phyloP scores from a whole-genome alignment of 2,329 filamentous ascomycete genomes.

The Dothideomycetes sp. region DNA sequence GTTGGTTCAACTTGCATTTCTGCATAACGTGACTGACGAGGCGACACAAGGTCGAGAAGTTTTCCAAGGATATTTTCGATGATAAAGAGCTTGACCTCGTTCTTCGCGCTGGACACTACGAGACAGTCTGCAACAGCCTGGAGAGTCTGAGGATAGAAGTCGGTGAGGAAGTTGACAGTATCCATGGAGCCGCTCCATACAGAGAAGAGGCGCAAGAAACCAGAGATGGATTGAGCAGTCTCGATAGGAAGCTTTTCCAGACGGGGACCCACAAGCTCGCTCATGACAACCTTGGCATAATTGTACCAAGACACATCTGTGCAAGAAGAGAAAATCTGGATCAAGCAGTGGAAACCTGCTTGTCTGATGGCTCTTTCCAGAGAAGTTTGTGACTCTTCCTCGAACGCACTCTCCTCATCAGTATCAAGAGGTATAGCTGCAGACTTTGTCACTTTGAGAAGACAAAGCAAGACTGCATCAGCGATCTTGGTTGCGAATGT shows the following conservation, averaged over 20 bases:
- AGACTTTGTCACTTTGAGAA: slow-evolving; percentile 56
- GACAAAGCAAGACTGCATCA: slow-evolving; percentile 71
- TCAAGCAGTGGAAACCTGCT: slow-evolving; percentile 72
- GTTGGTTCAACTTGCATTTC: slow-evolving; percentile 5
- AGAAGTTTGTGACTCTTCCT: slow-evolving; percentile 36
- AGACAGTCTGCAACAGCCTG: slow-evolving; percentile 64
- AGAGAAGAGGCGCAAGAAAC: slow-evolving; percentile 67
- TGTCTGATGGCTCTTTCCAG: slow-evolving; percentile 59
- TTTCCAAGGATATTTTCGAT: slow-evolving; percentile 64
- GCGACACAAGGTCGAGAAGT: slow-evolving; percentile 44
- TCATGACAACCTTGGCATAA: slow-evolving; percentile 62
- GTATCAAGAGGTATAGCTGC: slow-evolving; percentile 34
- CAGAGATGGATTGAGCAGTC: slow-evolving; percentile 82
- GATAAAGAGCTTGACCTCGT: slow-evolving; percentile 76
- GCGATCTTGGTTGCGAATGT: slow-evolving; percentile 61
- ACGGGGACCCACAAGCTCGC: slow-evolving; percentile 66
- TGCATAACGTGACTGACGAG: slow-evolving; percentile 35
- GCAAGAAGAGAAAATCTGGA: slow-evolving; percentile 66
- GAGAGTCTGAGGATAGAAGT: slow-evolving; percentile 52
- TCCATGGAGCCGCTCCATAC: slow-evolving; percentile 65
- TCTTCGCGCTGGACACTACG: slow-evolving; percentile 63
- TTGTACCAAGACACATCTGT: slow-evolving; percentile 60
- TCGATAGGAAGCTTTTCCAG: slow-evolving; percentile 72
- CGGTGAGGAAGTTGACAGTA: slow-evolving; percentile 60
- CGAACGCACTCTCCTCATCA: slow-evolving; percentile 22